These are phyloP conservation scores for Paecilomyces sp. DNA, from an alignment of 2,329 filamentous ascomycete species.

Conservation along the genomic window DNA sequence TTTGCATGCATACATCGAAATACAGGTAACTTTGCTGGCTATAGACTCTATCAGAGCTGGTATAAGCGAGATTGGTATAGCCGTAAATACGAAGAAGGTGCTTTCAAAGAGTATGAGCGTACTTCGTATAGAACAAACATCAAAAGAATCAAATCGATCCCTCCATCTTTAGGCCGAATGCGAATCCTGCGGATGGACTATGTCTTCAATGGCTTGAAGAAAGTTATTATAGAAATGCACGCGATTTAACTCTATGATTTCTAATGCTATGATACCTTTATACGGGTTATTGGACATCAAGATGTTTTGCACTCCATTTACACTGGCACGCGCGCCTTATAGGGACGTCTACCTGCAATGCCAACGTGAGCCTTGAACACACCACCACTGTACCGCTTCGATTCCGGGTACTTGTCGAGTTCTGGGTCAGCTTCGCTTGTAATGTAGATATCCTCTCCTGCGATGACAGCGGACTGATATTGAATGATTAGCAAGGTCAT, in stretches of 20 bases:
- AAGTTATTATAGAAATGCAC: not conserved
- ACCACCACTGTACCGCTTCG: conserved; percentile 59
- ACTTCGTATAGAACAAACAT: too few relatives aligned
- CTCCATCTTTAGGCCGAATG: too few relatives aligned
- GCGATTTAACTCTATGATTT: not conserved
- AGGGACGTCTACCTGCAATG: conserved; percentile 55
- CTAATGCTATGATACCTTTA: not conserved
- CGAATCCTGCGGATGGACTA: not conserved
- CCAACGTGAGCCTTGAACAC: conserved; percentile 74
- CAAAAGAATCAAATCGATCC: too few relatives aligned
- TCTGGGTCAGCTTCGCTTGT: conserved; percentile 68
- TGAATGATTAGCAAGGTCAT: conserved; percentile 27
- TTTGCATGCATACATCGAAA: not conserved
- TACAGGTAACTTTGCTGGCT: too few relatives aligned
- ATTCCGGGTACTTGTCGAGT: conserved; percentile 56
- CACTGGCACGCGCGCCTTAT: conserved; percentile 34
- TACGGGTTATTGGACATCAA: not conserved
- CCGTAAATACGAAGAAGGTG: not conserved
- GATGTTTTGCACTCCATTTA: not conserved
- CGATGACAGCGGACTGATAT: conserved; percentile 74
- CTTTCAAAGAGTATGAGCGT: not conserved
- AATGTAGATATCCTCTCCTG: conserved; percentile 67
- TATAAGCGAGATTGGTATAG: too few relatives aligned
- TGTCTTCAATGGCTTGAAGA: not conserved
- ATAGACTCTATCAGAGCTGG: too few relatives aligned